These are phyloP conservation scores for Zychaea mexicana DNA, from an alignment of 371 early-diverging fungal species.

Conservation along the genomic window DNA sequence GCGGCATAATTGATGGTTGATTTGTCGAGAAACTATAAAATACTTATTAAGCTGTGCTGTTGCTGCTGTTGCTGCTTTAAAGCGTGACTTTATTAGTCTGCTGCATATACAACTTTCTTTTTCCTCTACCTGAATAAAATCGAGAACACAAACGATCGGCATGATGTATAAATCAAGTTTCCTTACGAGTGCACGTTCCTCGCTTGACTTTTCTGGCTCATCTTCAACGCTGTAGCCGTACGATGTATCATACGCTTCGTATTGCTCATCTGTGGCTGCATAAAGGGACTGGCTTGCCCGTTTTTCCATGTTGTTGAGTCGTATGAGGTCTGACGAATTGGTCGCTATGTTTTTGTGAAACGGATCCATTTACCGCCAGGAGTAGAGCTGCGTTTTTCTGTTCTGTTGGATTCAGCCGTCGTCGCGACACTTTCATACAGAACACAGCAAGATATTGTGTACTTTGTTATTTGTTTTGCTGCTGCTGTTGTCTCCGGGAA, in stretches of 20 bases:
- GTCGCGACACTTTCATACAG: no score
- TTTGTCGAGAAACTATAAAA: constrained; percentile 43
- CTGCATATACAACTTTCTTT: background rate
- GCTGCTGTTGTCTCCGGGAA: no score
- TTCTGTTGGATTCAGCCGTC: no score
- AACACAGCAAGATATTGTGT: no score
- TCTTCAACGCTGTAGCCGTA: constrained; percentile 16
- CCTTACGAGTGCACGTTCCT: constrained; percentile 35
- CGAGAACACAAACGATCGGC: constrained; percentile 40
- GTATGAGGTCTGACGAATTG: constrained; percentile 10
- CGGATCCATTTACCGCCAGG: background rate
- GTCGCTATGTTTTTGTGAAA: background rate
- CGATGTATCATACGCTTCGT: constrained; percentile 9
- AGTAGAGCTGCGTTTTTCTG: no score
- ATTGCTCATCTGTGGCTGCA: background rate
- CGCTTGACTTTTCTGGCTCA: constrained; percentile 9
- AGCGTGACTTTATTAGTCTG: background rate
- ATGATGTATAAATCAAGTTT: constrained; percentile 37
- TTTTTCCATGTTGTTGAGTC: constrained; percentile 19
- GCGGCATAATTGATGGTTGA: constrained; percentile 43
- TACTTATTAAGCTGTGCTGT: background rate
- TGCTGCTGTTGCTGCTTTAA: background rate
- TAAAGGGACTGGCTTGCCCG: background rate
- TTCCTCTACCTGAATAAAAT: constrained; percentile 39
- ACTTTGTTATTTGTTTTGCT: no score